Base-by-base conservation (phyloP, 805 yeast genomes). In the Yamadazyma olivae region DNA sequence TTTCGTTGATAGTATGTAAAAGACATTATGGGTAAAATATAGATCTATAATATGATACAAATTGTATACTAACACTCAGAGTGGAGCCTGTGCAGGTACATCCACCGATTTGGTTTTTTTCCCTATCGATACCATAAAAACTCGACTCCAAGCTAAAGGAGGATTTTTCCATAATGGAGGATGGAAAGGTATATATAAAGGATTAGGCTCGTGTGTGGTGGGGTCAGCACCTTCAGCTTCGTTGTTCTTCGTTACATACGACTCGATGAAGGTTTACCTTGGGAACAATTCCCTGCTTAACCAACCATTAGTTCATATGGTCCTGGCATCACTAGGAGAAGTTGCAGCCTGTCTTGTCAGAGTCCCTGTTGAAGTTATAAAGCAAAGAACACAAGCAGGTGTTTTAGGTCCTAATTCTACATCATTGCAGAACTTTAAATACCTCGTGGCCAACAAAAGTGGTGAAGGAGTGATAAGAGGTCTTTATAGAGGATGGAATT, bases 61-160 rank as follows among this genome's bases (percentile, higher is more conserved):
- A 21, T 9, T 21, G 9, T 14, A 8, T 27, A 36, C 39, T 36
- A 36, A 36, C 39, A 20, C 18, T 22, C 13, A 36, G 39, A 80
- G 90, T 52, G 99, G 99, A 25, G 99, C 86, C 6, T 81, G 93
- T 40, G 96, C 99, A 5, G 99, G 99, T 12, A 93, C 96, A 2
- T 81, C 95, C 5, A 90, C 97, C 1, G 99, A 93, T 62, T 68
- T 93, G 25, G 88, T 83, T 3, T 93, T 93, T 61, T 93, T 91
- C 67, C 99, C 99, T 10, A 87, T 93, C 26, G 99, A 93, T 51
- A 93, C 99, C 1, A 50, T 93, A 38, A 93, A 93, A 62, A 93
- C 99, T 0, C 70, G 99, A 39, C 67, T 93, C 12, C 99, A 93
- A 58, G 98, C 99, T 15, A 79, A 79, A 54, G 96, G 96, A 23